Base-by-base conservation (phyloP, 495 filamentous ascomycete species). In the Entonaema liquescens region DNA sequence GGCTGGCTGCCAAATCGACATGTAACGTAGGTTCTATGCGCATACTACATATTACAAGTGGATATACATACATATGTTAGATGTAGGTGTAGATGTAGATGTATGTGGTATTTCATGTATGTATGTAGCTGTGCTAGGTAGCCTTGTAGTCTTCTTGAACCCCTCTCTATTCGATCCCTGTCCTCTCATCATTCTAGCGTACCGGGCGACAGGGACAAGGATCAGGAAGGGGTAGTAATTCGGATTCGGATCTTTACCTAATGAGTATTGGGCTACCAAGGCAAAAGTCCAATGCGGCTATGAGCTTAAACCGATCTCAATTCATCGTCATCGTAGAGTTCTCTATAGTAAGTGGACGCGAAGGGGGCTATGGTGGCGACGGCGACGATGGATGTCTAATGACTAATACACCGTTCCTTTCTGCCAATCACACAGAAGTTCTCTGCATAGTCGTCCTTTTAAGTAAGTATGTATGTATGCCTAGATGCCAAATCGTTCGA, bases 231-330 rank as follows among this genome's bases (percentile, higher is more conserved):
- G 67, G 61, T 47, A 33, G 12, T 17, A 35, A n/a, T 33, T 40
- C 36, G 17, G 59, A 44, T 42, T 28, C 17, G 12, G 21, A 26
- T 25, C 62, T 33, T 33, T 63, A 35, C 63, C 35, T 42, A 55
- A 57, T 59, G 21, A 28, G 52, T 59, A 67, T 21, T 61, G 53
- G 50, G 54, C 62, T 63, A 64, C 59, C 44, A 13, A 59, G 42
- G 0, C 38, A 17, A 58, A 63, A 26, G 25, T 52, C 38, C 19
- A 8, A 59, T 59, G 59, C 69, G 69, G 69, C 69, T 67, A 53
- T 65, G 69, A 71, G 69, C 69, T 71, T 71, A 71, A 67, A 71
- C 69, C 61, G 44, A 67, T 67, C 59, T 71, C 63, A 67, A 52
- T 67, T 53, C 40, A 59, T 63, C 44, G 6, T 49, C 36, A 44